Percentiles rank a stretch among this genome's conserved stretches.
Conservation (phyloP, 163 green algal genomes). For the Scenedesmus sp. region DNA sequence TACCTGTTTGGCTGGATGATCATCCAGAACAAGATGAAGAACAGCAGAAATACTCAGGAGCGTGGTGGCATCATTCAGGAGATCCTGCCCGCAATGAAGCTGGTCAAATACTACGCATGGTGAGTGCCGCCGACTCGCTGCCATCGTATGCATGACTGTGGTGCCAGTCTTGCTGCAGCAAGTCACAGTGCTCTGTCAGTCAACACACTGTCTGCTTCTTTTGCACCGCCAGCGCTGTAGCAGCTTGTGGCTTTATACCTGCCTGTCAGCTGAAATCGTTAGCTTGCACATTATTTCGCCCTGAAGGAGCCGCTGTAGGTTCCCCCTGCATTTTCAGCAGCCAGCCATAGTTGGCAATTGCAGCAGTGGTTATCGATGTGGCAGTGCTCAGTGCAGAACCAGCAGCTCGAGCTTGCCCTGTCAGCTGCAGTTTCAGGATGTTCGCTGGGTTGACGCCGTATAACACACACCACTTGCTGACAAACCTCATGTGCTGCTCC, state of each 20-base stretch:
- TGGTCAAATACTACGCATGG: constrained; percentile 77
- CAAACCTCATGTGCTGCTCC: neutral
- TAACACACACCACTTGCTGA: too few relatives aligned
- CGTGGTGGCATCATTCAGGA: constrained; percentile 63
- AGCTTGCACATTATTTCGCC: too few relatives aligned
- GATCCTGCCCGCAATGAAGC: constrained; percentile 74
- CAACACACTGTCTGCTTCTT: neutral
- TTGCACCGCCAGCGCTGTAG: too few relatives aligned
- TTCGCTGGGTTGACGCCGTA: too few relatives aligned
- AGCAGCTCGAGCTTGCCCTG: too few relatives aligned
- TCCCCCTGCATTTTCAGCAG: too few relatives aligned
- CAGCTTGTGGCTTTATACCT: neutral
- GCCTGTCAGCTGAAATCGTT: too few relatives aligned
- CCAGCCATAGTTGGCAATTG: too few relatives aligned
- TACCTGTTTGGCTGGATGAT: constrained; percentile 74
- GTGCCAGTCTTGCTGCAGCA: neutral
- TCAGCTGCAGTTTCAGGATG: too few relatives aligned
- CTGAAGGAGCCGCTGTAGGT: too few relatives aligned
- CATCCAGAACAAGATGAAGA: constrained; percentile 65
- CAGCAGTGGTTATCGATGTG: too few relatives aligned
- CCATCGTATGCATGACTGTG: neutral
- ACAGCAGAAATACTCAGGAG: constrained; percentile 53
- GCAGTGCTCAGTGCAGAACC: neutral
- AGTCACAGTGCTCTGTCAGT: too few relatives aligned
- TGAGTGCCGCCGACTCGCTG: neutral